Evolutionary conservation across 2,329 filamentous ascomycete genomes (phyloP).

Genomic region (Xylariaceae sp.): DNA sequence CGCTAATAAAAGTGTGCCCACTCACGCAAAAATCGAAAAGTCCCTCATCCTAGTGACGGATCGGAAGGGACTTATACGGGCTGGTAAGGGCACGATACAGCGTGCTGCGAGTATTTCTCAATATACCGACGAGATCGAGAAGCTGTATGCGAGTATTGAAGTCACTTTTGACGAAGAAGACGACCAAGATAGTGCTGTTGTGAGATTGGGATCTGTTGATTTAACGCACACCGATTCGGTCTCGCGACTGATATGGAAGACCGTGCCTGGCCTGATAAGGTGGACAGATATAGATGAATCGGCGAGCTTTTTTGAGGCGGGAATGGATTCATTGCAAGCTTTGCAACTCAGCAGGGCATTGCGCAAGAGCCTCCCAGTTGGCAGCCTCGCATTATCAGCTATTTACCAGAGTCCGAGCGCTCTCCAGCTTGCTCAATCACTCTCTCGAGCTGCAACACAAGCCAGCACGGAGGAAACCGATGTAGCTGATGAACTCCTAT

Average conservation of each 20-base stretch:
- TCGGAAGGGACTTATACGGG: conserved; percentile 26
- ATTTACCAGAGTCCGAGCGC: not conserved
- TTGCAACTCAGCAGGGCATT: not conserved
- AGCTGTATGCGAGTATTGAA: conserved; percentile 25
- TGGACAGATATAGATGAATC: not conserved
- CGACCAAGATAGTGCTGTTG: not conserved
- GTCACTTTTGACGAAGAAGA: not conserved
- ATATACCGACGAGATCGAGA: conserved; percentile 31
- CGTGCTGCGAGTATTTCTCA: conserved; percentile 27
- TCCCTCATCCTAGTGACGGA: conserved; percentile 29
- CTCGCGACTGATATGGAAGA: not conserved
- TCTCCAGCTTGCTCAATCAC: conserved; percentile 16
- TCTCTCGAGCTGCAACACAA: conserved; percentile 2
- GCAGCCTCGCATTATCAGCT: not conserved
- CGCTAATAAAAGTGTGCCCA: conserved; percentile 28
- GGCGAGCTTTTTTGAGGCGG: not conserved
- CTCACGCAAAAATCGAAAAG: conserved; percentile 34
- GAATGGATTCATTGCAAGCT: not conserved
- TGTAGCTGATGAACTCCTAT: conserved; percentile 25
- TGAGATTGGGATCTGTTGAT: not conserved
- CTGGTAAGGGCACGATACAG: conserved; percentile 35
- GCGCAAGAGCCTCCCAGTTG: not conserved
- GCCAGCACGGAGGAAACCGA: conserved; percentile 15
- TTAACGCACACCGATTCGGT: not conserved
- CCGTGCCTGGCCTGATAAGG: not conserved